phyloP scores from a whole-genome alignment of 192 early-diverging fungal genomes.

The Linnemannia exigua region DNA sequence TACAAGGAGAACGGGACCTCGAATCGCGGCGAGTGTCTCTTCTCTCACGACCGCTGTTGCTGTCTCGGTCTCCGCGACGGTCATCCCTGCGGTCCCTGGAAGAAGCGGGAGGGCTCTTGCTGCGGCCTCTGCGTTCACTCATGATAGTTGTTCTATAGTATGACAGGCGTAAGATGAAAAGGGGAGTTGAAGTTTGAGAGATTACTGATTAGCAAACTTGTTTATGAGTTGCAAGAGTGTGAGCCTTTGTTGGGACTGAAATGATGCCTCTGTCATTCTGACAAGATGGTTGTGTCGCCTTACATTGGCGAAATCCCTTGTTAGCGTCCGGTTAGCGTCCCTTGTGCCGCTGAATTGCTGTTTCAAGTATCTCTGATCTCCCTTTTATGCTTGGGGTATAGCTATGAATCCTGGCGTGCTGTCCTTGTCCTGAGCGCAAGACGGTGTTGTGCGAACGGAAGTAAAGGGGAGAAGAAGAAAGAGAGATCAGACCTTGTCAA shows the following conservation, averaged over 20 bases:
- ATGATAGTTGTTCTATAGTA: not conserved
- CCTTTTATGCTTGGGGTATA: no score
- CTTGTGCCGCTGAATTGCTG: no score
- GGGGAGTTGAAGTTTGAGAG: not conserved
- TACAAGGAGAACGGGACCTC: constrained; percentile 50
- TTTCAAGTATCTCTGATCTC: no score
- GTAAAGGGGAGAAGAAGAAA: no score
- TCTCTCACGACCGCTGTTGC: not conserved
- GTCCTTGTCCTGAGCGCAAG: no score
- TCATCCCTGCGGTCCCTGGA: not conserved
- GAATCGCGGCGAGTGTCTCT: constrained; percentile 26
- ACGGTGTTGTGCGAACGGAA: no score
- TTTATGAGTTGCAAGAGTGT: not conserved
- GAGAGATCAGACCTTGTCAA: no score
- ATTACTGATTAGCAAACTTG: not conserved
- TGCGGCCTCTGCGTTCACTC: constrained; percentile 29
- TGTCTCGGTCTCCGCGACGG: constrained; percentile 4
- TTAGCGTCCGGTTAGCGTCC: no score
- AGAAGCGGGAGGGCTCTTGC: constrained; percentile 12
- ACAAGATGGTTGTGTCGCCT: no score
- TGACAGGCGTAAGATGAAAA: not conserved
- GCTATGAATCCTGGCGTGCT: no score
- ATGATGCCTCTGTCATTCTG: no score
- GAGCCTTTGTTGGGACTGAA: not conserved
- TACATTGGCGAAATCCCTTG: no score